Evolutionary conservation across 192 early-diverging fungal genomes (phyloP).

Genomic region (Phycomyces nitens): DNA sequence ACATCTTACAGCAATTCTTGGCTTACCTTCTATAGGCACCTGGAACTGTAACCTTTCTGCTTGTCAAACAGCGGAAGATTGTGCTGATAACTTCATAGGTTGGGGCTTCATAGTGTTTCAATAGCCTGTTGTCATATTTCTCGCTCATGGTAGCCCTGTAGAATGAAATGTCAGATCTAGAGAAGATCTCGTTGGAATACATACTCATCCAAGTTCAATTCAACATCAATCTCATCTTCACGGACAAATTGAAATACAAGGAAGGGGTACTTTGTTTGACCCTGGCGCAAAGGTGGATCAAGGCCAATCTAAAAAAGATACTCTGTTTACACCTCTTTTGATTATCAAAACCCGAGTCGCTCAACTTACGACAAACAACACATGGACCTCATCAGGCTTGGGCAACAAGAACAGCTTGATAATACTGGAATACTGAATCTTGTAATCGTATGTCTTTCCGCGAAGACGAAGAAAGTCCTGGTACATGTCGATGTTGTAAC

Average conservation of each 20-base stretch:
- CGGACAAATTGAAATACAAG: slow-evolving; percentile 94
- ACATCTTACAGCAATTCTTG: background rate
- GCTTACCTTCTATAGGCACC: slow-evolving; percentile 44
- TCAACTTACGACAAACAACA: slow-evolving; percentile 70
- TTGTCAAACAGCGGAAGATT: slow-evolving; percentile 80
- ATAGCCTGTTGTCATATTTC: slow-evolving; percentile 72
- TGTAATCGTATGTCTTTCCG: slow-evolving; percentile 98
- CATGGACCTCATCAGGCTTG: slow-evolving; percentile 92
- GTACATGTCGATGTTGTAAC: slow-evolving; percentile 94
- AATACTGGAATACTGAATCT: slow-evolving; percentile 84
- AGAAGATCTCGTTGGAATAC: background rate
- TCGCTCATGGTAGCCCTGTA: slow-evolving; percentile 58
- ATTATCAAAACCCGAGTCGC: background rate
- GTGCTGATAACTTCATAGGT: slow-evolving; percentile 82
- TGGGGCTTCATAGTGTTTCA: slow-evolving; percentile 82
- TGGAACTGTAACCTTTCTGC: slow-evolving; percentile 71
- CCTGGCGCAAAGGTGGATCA: slow-evolving; percentile 94
- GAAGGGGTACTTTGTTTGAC: slow-evolving; percentile 93
- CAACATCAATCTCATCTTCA: slow-evolving; percentile 85
- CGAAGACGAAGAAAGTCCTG: slow-evolving; percentile 87
- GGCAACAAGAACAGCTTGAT: slow-evolving; percentile 83
- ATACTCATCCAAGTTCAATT: slow-evolving; percentile 75
- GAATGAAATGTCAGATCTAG: background rate
- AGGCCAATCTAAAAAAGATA: slow-evolving; percentile 63
- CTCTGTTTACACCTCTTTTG: background rate